phyloP scores from a whole-genome alignment of 176 grass and related monocot genomes.

The Bolboschoenus planiculmis region DNA sequence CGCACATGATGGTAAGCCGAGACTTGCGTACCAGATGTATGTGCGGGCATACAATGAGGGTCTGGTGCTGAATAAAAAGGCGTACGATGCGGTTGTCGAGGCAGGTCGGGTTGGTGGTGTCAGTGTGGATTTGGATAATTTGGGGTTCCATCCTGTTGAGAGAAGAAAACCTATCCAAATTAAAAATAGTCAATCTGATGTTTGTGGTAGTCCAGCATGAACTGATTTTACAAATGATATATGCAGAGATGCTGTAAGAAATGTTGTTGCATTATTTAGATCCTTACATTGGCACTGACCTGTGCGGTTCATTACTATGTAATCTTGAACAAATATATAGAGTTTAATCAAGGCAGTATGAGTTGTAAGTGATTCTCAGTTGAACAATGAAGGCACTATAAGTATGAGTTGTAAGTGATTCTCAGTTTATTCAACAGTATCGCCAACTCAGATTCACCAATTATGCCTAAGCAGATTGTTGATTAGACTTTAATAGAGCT shows the following conservation, averaged over 20 bases:
- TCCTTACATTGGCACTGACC: background rate
- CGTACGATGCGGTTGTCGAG: slow-evolving; percentile 55
- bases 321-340: background rate
- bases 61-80: slow-evolving; percentile 47
- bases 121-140: slow-evolving; percentile 34
- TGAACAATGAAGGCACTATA: background rate
- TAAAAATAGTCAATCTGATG: background rate
- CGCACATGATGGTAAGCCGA: slow-evolving; percentile 62
- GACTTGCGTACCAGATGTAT: slow-evolving; percentile 83
- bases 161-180: background rate
- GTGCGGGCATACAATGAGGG: slow-evolving; percentile 47
- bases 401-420: background rate
- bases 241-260: background rate
- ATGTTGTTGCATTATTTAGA: background rate
- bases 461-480: background rate
- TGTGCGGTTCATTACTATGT: background rate
- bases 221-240: background rate
- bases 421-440: too few relatives aligned
- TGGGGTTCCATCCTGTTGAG: slow-evolving; percentile 40
- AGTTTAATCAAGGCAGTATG: background rate
- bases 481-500: background rate
- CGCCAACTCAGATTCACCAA: background rate
- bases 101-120: slow-evolving; percentile 38
- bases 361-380: background rate
- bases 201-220: background rate